phyloP scores from a whole-genome alignment of 176 grass and related monocot species.

The Saccharum spontaneum region DNA sequence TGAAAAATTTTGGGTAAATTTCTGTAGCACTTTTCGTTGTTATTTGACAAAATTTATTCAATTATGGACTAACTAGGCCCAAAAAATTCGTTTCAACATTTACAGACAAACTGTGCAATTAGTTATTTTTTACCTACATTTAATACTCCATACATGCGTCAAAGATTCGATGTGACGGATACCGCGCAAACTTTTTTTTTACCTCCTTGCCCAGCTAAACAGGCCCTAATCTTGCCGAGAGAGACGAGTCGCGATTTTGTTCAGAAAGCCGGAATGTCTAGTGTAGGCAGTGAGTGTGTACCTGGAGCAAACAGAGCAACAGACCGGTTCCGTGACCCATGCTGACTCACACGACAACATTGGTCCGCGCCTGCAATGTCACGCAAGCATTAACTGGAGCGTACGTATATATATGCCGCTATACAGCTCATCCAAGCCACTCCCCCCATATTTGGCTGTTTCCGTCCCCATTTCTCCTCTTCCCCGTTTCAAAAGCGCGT shows the following conservation, averaged over 20 bases:
- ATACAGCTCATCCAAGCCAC: conserved; percentile 32
- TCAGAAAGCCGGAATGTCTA: not conserved
- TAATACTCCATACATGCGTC: too few relatives aligned
- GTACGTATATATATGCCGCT: not conserved
- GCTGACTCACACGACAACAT: conserved; percentile 14
- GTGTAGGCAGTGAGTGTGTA: not conserved
- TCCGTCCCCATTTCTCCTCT: not conserved
- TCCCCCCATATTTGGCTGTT: not conserved
- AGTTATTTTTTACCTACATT: too few relatives aligned
- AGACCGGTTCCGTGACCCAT: not conserved
- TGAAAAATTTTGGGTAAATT: too few relatives aligned
- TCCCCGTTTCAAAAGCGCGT: conserved; percentile 16
- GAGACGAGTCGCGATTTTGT: not conserved
- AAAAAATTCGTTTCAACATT: too few relatives aligned
- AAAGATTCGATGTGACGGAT: too few relatives aligned
- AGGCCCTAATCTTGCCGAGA: not conserved
- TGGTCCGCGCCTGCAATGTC: conserved; percentile 25
- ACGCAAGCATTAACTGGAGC: not conserved
- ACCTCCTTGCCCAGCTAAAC: too few relatives aligned
- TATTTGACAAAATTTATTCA: too few relatives aligned
- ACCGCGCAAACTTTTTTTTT: too few relatives aligned
- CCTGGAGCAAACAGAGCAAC: not conserved
- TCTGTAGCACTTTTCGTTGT: too few relatives aligned
- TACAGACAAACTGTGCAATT: too few relatives aligned
- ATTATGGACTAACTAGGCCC: too few relatives aligned